A percentile compares a stretch with the other conserved stretches of the same genome.
Conservation (phyloP, 2,329 filamentous ascomycete species). For the Pezicula rhizophila region DNA sequence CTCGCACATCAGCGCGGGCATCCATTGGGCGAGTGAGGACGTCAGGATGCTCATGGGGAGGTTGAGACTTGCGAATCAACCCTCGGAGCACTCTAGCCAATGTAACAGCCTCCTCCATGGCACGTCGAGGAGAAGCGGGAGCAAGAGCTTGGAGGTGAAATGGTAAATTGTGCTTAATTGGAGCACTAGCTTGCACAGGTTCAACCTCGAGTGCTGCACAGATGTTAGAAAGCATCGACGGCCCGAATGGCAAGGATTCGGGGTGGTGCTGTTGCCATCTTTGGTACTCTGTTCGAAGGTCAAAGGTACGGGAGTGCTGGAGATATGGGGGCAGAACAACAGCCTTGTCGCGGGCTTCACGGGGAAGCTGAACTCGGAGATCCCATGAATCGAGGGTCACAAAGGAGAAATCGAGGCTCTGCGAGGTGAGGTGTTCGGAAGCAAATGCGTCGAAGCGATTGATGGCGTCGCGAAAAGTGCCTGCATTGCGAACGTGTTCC, state of each 20-base stretch:
- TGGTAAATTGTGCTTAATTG: conserved; percentile 97
- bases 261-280: conserved; percentile 98
- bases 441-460: conserved; percentile 92
- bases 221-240: conserved; percentile 93
- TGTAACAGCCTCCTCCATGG: conserved; percentile 96
- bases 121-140: conserved; percentile 87
- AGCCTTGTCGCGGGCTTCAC: conserved; percentile 95
- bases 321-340: conserved; percentile 94
- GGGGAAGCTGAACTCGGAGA: conserved; percentile 91
- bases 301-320: conserved; percentile 95
- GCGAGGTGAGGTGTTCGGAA: conserved; percentile 80
- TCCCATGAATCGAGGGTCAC: conserved; percentile 99
- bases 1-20: conserved; percentile 89
- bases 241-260: conserved; percentile 92
- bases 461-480: conserved; percentile 94
- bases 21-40: conserved; percentile 95
- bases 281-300: conserved; percentile 95
- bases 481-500: conserved; percentile 97
- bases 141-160: conserved; percentile 96
- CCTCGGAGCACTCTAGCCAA: conserved; percentile 87
- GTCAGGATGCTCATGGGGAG: conserved; percentile 86
- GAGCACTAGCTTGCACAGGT: conserved; percentile 92
- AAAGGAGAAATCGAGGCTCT: conserved; percentile 95
- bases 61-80: conserved; percentile 92
- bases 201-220: conserved; percentile 97